Evolutionary conservation across 768 basidiomycete genomes (phyloP).

Genomic region (Dentipellis sp.): DNA sequence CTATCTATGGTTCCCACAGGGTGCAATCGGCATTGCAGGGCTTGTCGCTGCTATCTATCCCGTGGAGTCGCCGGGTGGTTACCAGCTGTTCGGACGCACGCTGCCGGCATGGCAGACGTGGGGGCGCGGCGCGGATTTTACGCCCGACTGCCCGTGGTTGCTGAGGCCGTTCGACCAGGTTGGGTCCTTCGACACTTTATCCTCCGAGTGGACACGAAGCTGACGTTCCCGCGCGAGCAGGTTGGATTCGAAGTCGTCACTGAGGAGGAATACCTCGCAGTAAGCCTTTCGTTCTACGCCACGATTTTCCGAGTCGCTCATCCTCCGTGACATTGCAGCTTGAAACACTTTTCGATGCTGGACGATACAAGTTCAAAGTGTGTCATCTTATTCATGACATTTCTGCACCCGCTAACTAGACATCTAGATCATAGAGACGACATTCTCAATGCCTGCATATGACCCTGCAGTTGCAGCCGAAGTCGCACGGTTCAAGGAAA

Average conservation of each 20-base stretch:
- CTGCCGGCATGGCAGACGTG: slow-evolving; percentile 59
- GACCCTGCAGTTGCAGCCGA: slow-evolving; percentile 33
- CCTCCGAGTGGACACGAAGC: slow-evolving; percentile 23
- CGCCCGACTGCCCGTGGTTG: slow-evolving; percentile 45
- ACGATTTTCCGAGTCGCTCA: neutral
- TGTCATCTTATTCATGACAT: slow-evolving; percentile 6
- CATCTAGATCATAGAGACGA: slow-evolving; percentile 35
- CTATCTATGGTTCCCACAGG: slow-evolving; percentile 24
- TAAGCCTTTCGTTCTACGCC: neutral
- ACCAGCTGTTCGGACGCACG: slow-evolving; percentile 55
- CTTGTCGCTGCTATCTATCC: slow-evolving; percentile 60
- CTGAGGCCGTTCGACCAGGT: slow-evolving; percentile 57
- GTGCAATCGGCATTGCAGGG: slow-evolving; percentile 64
- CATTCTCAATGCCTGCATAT: slow-evolving; percentile 47
- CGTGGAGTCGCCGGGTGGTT: slow-evolving; percentile 55
- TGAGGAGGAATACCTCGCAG: neutral
- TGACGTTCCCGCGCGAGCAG: slow-evolving; percentile 36
- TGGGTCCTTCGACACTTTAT: neutral
- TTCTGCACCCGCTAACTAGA: neutral
- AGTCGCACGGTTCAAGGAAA: slow-evolving; percentile 29
- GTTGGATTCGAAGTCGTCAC: slow-evolving; percentile 39
- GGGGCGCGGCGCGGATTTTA: slow-evolving; percentile 41
- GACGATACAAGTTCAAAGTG: slow-evolving; percentile 44
- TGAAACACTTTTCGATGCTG: slow-evolving; percentile 42
- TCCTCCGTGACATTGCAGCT: slow-evolving; percentile 25